Conservation (phyloP, 768 basidiomycete species). For the Scleroderma citrinum region DNA sequence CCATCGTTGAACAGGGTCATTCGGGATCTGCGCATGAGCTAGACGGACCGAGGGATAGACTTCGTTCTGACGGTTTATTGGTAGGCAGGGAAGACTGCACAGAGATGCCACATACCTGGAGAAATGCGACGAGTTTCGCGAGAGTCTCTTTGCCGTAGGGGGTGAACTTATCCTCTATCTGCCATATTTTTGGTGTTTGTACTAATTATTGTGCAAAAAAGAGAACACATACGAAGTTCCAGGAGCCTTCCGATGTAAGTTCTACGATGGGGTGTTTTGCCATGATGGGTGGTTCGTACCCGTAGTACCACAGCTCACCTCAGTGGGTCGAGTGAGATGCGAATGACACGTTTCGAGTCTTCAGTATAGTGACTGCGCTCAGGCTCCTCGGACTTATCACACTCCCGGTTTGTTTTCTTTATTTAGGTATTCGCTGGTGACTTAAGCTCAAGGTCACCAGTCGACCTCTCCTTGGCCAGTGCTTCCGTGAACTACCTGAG, state of each 20-base stretch:
- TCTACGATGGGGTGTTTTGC: slow-evolving; percentile 64
- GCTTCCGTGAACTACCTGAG: too few relatives aligned
- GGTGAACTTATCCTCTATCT: slow-evolving; percentile 93
- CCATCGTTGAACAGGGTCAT: slow-evolving; percentile 73
- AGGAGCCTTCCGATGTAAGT: slow-evolving; percentile 78
- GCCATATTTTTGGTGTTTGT: neutral
- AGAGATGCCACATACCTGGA: slow-evolving; percentile 50
- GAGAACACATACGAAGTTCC: slow-evolving; percentile 64
- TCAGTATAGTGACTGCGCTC: too few relatives aligned
- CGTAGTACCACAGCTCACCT: too few relatives aligned
- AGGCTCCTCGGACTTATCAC: too few relatives aligned
- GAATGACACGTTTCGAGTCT: too few relatives aligned
- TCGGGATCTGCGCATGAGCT: slow-evolving; percentile 77
- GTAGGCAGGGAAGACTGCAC: neutral
- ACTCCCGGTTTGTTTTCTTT: too few relatives aligned
- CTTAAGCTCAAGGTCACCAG: too few relatives aligned
- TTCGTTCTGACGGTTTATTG: slow-evolving; percentile 59
- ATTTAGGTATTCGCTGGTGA: too few relatives aligned
- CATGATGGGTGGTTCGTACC: too few relatives aligned
- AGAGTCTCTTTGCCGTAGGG: slow-evolving; percentile 83
- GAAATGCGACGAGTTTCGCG: slow-evolving; percentile 75
- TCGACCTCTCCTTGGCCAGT: too few relatives aligned
- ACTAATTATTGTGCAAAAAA: neutral
- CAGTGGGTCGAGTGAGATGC: too few relatives aligned
- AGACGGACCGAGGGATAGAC: slow-evolving; percentile 73